Evolutionary conservation across 2,329 filamentous ascomycete species (phyloP), one percentile per base, ranked within the genome.

Genomic region (Neopestalotiopsis rosae): DNA sequence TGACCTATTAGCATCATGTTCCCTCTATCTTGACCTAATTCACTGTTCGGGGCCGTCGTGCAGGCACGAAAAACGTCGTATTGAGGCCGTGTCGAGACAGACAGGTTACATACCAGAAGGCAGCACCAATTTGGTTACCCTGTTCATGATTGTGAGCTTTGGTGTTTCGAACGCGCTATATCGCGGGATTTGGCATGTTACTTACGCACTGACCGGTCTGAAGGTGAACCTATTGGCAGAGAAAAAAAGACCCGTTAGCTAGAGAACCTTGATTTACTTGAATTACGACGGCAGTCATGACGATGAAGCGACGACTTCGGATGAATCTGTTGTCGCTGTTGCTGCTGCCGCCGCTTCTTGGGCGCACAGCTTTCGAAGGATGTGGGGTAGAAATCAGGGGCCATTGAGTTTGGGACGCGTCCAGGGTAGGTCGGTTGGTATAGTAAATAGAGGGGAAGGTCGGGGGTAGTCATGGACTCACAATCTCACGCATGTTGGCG

Each of bases 71-170:
- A 28, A 12, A 6, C 24, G 32, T 30, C 32, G 12, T 61, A 72
- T 67, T 67, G 59, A 45, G 63, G 59, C 32, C 6, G 68, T 9
- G 45, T n/a, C 40, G 52, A 68, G 68, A 70, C 56, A 52, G 45
- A 52, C 59, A 65, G 69, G 69, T 69, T 65, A 69, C 74, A 87
- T 90, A 94, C 92, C 96, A 99, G 91, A 99, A 99, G 87, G 96
- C 96, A 89, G 96, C 96, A 95, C 96, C 96, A 79, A 98, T 97
- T 94, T 99, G 96, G 93, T 99, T 99, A 91, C 96, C 96, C 95
- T 98, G 79, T 77, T 71, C 78, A 74, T 71, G 73, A 69, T 80
- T 87, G 71, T 76, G 69, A 73, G 73, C 69, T 67, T 70, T 67
- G 32, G 30, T 42, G 68, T 67, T 65, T 69, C 69, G 62, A 56